Percentiles rank a stretch among this genome's conserved stretches.
Evolutionary conservation across 1,139 yeast genomes (phyloP).

Genomic region (Taphrina communis): DNA sequence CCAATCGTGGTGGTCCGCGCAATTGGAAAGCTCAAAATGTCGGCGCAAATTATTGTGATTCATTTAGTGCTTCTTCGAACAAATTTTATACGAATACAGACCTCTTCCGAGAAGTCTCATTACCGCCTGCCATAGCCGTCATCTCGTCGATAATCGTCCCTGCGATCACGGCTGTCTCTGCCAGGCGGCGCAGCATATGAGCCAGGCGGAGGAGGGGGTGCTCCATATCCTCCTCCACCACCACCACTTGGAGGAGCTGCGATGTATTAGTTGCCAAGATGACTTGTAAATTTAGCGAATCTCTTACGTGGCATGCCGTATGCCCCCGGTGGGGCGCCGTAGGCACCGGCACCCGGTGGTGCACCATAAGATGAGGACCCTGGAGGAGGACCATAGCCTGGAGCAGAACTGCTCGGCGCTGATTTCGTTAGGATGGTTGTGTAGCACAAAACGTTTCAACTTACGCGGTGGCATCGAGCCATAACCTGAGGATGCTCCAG

Average conservation of each 20-base stretch:
- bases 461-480: slow-evolving; percentile 40
- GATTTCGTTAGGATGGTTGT: neutral
- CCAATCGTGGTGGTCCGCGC: too few species aligned
- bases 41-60: too few species aligned
- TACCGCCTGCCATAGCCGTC: slow-evolving; percentile 24
- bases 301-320: slow-evolving; percentile 39
- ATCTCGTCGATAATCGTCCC: slow-evolving; percentile 28
- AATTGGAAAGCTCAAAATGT: too few species aligned
- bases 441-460: neutral
- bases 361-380: slow-evolving; percentile 38
- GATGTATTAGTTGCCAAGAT: neutral
- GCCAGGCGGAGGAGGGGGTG: slow-evolving; percentile 33
- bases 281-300: neutral
- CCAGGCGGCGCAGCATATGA: slow-evolving; percentile 26
- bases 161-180: slow-evolving; percentile 18
- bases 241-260: slow-evolving; percentile 17
- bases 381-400: slow-evolving; percentile 41
- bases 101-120: neutral
- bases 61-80: too few species aligned
- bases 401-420: slow-evolving; percentile 39
- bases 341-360: slow-evolving; percentile 34
- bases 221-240: slow-evolving; percentile 10
- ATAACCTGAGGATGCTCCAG: slow-evolving; percentile 23
- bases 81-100: neutral
- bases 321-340: slow-evolving; percentile 44